Evolutionary conservation across 495 filamentous ascomycete species (phyloP).

Genomic region (Talaromyces liani): DNA sequence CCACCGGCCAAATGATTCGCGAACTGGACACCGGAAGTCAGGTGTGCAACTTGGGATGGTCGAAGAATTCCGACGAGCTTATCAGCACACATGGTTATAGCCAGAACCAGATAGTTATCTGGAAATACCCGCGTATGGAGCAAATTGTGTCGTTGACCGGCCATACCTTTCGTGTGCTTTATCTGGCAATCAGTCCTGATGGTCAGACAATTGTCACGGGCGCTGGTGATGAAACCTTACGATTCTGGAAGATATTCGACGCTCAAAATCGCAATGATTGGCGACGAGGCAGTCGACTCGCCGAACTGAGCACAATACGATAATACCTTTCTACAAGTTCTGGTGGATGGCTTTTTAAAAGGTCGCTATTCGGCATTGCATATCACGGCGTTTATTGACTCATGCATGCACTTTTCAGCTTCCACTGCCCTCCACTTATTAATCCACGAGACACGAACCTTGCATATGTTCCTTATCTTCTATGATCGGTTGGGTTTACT

Average conservation of each 20-base stretch:
- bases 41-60: conserved; percentile 95
- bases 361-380: not conserved
- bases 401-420: not conserved
- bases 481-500: not conserved
- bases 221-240: conserved; percentile 88
- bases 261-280: conserved; percentile 49
- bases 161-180: conserved; percentile 92
- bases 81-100: conserved; percentile 96
- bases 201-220: conserved; percentile 90
- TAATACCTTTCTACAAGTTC: conserved; percentile 21
- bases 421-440: not conserved
- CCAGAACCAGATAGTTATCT: conserved; percentile 96
- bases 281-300: conserved; percentile 48
- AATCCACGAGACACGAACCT: conserved; percentile 1
- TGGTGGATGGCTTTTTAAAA: not conserved
- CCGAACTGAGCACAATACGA: conserved; percentile 66
- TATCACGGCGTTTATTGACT: conserved; percentile 1
- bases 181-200: conserved; percentile 95
- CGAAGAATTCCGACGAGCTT: conserved; percentile 90
- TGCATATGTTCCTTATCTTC: not conserved
- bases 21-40: conserved; percentile 94
- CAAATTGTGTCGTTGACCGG: conserved; percentile 92
- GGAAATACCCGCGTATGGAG: conserved; percentile 98
- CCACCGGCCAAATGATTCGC: conserved; percentile 65
- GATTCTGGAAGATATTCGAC: conserved; percentile 95